Conservation (phyloP, 1,284 basidiomycete species). For the Kwoniella shivajii region DNA sequence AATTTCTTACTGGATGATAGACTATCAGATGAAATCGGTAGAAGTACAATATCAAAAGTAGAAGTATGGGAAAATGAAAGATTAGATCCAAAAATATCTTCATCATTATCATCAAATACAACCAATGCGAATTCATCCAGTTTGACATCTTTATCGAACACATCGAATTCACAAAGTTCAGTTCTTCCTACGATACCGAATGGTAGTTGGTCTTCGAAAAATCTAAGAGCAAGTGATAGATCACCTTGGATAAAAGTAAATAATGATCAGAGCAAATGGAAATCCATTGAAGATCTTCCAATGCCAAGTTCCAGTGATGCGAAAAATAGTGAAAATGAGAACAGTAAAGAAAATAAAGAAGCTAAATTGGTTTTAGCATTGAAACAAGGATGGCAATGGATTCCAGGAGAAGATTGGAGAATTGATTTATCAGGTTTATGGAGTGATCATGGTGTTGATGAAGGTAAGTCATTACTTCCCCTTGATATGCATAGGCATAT, state of each 20-base stretch:
- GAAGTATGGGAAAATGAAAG: constrained; percentile 54
- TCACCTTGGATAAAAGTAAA: constrained; percentile 46
- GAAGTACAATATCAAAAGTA: constrained; percentile 35
- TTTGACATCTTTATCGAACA: background rate
- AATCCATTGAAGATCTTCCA: constrained; percentile 17
- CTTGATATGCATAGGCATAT: background rate
- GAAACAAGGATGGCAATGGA: constrained; percentile 46
- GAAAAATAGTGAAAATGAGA: background rate
- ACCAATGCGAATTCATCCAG: background rate
- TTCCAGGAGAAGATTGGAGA: constrained; percentile 52
- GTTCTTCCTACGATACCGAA: constrained; percentile 13
- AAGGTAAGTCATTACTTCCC: constrained; percentile 29
- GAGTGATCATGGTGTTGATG: constrained; percentile 44
- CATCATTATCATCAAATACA: constrained; percentile 18
- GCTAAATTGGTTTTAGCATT: constrained; percentile 41
- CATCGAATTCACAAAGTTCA: background rate
- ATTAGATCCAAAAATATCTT: constrained; percentile 41
- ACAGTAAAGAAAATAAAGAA: constrained; percentile 14
- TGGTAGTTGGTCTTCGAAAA: constrained; percentile 34
- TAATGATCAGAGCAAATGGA: constrained; percentile 25
- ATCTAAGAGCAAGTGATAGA: constrained; percentile 44
- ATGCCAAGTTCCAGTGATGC: background rate
- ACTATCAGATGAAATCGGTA: constrained; percentile 42
- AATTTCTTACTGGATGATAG: constrained; percentile 42
- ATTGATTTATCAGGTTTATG: constrained; percentile 50